Evolutionary conservation across 495 filamentous ascomycete genomes (phyloP).

Genomic region (Aspergillus sclerotiicarbonarius): DNA sequence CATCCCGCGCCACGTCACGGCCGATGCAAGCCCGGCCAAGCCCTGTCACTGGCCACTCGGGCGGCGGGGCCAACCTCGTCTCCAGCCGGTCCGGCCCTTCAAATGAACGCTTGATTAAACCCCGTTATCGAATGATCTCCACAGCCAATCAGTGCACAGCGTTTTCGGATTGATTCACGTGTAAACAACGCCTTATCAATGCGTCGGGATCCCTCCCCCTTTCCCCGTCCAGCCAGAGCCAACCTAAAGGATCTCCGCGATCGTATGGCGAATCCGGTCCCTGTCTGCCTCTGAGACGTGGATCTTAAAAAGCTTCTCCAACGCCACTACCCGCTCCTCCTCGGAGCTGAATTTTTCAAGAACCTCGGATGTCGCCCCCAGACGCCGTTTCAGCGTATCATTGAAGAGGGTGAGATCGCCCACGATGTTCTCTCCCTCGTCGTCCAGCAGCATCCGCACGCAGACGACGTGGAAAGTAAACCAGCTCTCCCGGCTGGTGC

Average conservation of each 20-base stretch:
- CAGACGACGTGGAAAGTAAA: conserved; percentile 51
- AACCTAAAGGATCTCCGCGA: not conserved
- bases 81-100: no score
- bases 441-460: conserved; percentile 49
- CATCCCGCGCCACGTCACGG: not conserved
- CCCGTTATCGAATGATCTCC: no score
- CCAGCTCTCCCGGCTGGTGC: conserved; percentile 35
- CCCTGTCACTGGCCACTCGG: not conserved
- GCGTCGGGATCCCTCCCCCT: not conserved
- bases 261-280: not conserved
- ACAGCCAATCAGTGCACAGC: no score
- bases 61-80: not conserved
- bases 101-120: no score
- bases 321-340: not conserved
- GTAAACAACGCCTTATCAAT: not conserved
- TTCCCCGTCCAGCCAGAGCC: not conserved
- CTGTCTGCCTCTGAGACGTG: not conserved
- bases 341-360: not conserved
- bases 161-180: no score
- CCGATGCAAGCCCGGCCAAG: not conserved
- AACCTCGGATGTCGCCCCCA: not conserved
- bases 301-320: not conserved
- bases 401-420: conserved; percentile 57
- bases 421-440: conserved; percentile 34
- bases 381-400: conserved; percentile 14